Base-by-base conservation (phyloP, 1,139 yeast genomes). In the Blastobotrys apis region DNA sequence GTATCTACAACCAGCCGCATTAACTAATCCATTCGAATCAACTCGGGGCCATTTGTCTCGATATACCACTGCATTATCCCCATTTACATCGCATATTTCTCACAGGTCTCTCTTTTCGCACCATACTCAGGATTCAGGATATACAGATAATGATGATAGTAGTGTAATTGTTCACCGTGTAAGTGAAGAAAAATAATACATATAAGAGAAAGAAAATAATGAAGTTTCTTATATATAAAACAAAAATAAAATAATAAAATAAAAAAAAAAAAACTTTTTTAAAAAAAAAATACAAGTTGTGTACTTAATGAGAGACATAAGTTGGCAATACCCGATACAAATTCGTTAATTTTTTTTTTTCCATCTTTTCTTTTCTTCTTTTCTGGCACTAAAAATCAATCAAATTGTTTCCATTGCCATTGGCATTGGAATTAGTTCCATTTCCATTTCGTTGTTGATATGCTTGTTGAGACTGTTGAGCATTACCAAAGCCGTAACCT, bases 401-500 rank as follows among this genome's bases (percentile, higher is more conserved):
- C 47, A 62, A 51, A 41, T 53, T 58, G 45, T 55, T 53, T 8
- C 36, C 43, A 8, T 16, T 16, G 3, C 20, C 13, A 22, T 38
- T 36, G 22, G 41, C 33, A 19, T 32, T 41, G 13, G 33, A 19
- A 22, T 43, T 46, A 43, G 43, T 56, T 37, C 55, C 55, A 25
- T 41, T 43, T 43, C 45, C 56, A 37, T 55, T 54, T 29, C 55
- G 63, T 31, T 59, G 54, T 51, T 64, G 63, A 29, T 52, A 44
- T 22, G 49, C 49, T 53, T 62, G 67, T 52, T 59, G 67, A 53
- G 62, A 59, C 34, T 60, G 65, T 47, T 65, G 65, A 41, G 74
- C 78, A 56, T 88, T 88, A 32, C 97, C 97, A 66, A 88, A 88
- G 1, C 97, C 97, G 61, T 81, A 88, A 1, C 97, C 97, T 3